phyloP scores from a whole-genome alignment of 2,329 filamentous ascomycete species.

The Aureobasidium subglaciale region DNA sequence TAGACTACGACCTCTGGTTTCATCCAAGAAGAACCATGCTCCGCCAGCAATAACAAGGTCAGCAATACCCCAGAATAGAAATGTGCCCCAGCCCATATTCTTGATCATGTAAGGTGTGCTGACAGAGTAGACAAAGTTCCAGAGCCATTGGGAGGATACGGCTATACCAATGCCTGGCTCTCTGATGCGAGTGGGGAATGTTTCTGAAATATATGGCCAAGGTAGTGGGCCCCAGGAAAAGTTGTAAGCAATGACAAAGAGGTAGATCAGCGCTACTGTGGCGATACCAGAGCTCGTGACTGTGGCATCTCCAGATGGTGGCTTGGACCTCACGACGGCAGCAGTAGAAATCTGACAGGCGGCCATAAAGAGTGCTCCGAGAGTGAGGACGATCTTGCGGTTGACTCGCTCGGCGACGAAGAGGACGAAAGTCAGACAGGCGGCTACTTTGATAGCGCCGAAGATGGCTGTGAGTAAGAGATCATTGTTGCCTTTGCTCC shows the following conservation, averaged over 20 bases:
- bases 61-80: slow-evolving; percentile 42
- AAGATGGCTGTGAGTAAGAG: slow-evolving; percentile 48
- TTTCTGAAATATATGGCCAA: slow-evolving; percentile 45
- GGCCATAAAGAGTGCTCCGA: slow-evolving; percentile 29
- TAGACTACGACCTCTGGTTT: slow-evolving; percentile 31
- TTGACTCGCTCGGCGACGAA: slow-evolving; percentile 46
- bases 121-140: slow-evolving; percentile 37
- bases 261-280: slow-evolving; percentile 49
- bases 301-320: slow-evolving; percentile 21
- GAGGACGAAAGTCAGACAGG: slow-evolving; percentile 46
- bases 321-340: slow-evolving; percentile 25
- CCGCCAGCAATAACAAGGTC: slow-evolving; percentile 37
- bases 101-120: slow-evolving; percentile 46
- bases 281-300: slow-evolving; percentile 37
- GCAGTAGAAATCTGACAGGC: slow-evolving; percentile 29
- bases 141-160: slow-evolving; percentile 45
- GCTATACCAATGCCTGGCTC: slow-evolving; percentile 45
- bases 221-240: slow-evolving; percentile 45
- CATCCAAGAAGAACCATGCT: slow-evolving; percentile 32
- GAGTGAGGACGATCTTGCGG: slow-evolving; percentile 31
- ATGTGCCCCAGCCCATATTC: slow-evolving; percentile 42
- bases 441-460: slow-evolving; percentile 46
- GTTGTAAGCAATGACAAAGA: slow-evolving; percentile 49
- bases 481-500: slow-evolving; percentile 34
- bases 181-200: slow-evolving; percentile 47